These are phyloP conservation scores for Pythium dissimile DNA, from an alignment of 352 stramenopile genomes.

Conservation along the genomic window DNA sequence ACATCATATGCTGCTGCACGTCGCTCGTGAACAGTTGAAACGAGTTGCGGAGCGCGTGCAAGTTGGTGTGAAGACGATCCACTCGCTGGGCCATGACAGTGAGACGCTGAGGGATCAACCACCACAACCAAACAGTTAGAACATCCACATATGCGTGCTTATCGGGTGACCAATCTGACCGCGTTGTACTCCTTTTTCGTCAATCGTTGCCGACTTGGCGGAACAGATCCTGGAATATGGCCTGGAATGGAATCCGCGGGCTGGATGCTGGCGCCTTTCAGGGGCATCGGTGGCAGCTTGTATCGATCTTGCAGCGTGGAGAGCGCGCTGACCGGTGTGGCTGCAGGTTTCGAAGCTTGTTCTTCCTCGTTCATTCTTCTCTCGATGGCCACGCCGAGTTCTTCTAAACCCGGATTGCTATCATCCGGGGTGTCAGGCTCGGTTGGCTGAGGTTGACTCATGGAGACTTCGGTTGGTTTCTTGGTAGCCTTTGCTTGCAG, in stretches of 20 bases:
- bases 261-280: not conserved
- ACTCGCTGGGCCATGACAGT: slow-evolving; percentile 30
- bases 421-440: too few relatives aligned
- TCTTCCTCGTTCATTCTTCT: not conserved
- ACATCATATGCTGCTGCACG: slow-evolving; percentile 47
- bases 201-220: not conserved
- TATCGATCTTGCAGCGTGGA: slow-evolving; percentile 10
- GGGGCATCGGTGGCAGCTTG: slow-evolving; percentile 1
- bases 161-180: not conserved
- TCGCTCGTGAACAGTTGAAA: slow-evolving; percentile 58
- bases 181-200: slow-evolving; percentile 17
- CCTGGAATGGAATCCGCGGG: too few relatives aligned
- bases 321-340: not conserved
- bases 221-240: not conserved
- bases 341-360: not conserved
- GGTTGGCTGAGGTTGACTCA: too few relatives aligned
- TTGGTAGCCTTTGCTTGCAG: too few relatives aligned
- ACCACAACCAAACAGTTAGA: not conserved
- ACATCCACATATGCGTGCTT: not conserved
- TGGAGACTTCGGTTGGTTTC: too few relatives aligned
- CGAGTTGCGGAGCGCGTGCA: slow-evolving; percentile 47
- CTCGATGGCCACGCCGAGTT: too few relatives aligned
- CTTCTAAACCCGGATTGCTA: too few relatives aligned
- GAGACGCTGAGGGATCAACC: slow-evolving; percentile 24
- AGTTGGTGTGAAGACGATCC: slow-evolving; percentile 28